A percentile compares a stretch with the other conserved stretches of the same genome.
Evolutionary conservation across 208 protist species (phyloP).

Genomic region (Crithidia fasciculata): DNA sequence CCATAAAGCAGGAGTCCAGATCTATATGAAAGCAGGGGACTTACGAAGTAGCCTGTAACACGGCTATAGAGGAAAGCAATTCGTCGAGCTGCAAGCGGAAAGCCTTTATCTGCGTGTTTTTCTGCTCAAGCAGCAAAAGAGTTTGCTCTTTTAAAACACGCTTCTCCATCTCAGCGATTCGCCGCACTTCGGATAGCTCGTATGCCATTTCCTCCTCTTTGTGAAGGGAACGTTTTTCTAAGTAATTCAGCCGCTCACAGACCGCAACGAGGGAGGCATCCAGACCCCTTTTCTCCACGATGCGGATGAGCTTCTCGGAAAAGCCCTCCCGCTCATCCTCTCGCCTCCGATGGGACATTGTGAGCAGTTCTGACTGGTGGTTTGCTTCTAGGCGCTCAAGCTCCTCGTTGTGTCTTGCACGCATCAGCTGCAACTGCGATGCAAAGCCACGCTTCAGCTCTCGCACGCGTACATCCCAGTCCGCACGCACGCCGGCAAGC

Average conservation of each 20-base stretch:
- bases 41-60: slow-evolving; percentile 28
- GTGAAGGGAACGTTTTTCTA: slow-evolving; percentile 64
- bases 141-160: slow-evolving; percentile 57
- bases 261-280: slow-evolving; percentile 63
- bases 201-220: slow-evolving; percentile 63
- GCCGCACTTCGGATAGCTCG: slow-evolving; percentile 61
- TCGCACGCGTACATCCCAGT: slow-evolving; percentile 46
- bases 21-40: not conserved
- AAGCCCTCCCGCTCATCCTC: slow-evolving; percentile 14
- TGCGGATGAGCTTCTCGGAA: slow-evolving; percentile 12
- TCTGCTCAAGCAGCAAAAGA: slow-evolving; percentile 72
- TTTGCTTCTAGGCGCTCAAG: slow-evolving; percentile 43
- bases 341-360: slow-evolving; percentile 21
- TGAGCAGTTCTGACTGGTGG: slow-evolving; percentile 48
- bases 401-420: slow-evolving; percentile 53
- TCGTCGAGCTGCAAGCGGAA: slow-evolving; percentile 79
- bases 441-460: slow-evolving; percentile 44
- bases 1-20: not conserved
- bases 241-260: slow-evolving; percentile 57
- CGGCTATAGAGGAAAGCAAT: slow-evolving; percentile 48
- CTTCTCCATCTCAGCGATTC: slow-evolving; percentile 73
- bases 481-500: slow-evolving; percentile 30
- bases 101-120: slow-evolving; percentile 84
- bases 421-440: slow-evolving; percentile 39
- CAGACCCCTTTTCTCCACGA: slow-evolving; percentile 27